Conservation (phyloP, 495 filamentous ascomycete species). For the Aspergillus hancockii region DNA sequence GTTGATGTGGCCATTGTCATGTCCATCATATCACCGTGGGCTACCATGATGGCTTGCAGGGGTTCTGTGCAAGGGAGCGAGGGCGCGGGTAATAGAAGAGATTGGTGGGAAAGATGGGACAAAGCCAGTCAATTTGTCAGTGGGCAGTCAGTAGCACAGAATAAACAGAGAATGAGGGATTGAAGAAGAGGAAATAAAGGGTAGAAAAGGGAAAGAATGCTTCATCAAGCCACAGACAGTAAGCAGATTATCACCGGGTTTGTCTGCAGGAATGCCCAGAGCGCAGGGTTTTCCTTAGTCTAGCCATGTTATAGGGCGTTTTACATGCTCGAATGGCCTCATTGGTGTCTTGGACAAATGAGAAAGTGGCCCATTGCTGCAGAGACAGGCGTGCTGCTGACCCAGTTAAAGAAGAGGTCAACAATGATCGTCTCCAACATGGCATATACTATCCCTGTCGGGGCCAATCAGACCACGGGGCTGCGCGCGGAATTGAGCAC, state of each 20-base stretch:
- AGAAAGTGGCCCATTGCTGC: neutral
- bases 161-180: neutral
- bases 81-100: neutral
- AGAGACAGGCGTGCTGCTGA: neutral
- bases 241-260: no score
- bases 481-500: constrained; percentile 36
- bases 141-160: neutral
- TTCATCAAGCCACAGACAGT: neutral
- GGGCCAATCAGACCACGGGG: constrained; percentile 12
- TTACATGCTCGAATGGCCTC: constrained; percentile 4
- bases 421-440: neutral
- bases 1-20: constrained; percentile 11
- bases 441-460: neutral
- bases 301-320: neutral
- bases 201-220: neutral
- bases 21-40: constrained; percentile 6
- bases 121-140: neutral
- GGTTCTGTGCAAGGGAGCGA: neutral
- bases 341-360: neutral
- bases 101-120: neutral
- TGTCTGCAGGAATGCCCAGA: neutral
- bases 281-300: neutral
- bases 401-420: neutral
- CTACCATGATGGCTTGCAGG: neutral
- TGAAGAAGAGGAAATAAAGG: neutral